Evolutionary conservation across 441 rosid genomes (phyloP), one percentile per base, ranked within the genome.

Genomic region (Erysimum pusillum): DNA sequence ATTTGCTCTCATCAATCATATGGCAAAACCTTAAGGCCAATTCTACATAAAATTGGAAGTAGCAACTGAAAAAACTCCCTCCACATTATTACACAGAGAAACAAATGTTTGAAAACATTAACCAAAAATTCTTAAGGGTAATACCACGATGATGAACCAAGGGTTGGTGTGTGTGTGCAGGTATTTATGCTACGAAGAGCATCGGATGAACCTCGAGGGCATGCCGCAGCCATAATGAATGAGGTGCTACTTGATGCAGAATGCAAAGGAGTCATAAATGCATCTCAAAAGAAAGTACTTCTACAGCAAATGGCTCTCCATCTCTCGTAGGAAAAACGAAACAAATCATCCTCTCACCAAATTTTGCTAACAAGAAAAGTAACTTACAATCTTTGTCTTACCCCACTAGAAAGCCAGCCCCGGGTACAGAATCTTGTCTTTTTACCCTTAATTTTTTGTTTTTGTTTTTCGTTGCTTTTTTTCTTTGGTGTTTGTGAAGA

Each of bases 131-230:
- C 31, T 28, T 20, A 9, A 49, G 20, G 56, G 13, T 18, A 49
- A 17, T 18, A 49, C 28, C 25, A 46, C 45, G 52, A 59, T 49
- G 67, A 58, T 61, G 17, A 20, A 7, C 2, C 59, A 25, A 28
- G n/a, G 60, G 56, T 32, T 65, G 63, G 51, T 71, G 56, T 56
- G 41, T 60, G 5, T 31, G 63, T 58, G 68, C 65, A 89, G 94
- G 90, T 83, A n/a, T 89, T 89, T 83, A 89, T 88, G 90, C 77
- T 89, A 80, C 84, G 87, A 78, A 85, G 88, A 80, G 87, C 90
- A 35, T 75, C 86, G 0, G 94, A 88, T 62, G 92, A 86, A 75
- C 94, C 91, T 3, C 56, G 84, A 58, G 94, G 90, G 9, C 94
- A 87, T 70, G 89, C 91, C 0, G 86, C 85, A 28, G 92, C 94